Conservation (phyloP, 208 protist genomes). For the Leishmania amazonensis region DNA sequence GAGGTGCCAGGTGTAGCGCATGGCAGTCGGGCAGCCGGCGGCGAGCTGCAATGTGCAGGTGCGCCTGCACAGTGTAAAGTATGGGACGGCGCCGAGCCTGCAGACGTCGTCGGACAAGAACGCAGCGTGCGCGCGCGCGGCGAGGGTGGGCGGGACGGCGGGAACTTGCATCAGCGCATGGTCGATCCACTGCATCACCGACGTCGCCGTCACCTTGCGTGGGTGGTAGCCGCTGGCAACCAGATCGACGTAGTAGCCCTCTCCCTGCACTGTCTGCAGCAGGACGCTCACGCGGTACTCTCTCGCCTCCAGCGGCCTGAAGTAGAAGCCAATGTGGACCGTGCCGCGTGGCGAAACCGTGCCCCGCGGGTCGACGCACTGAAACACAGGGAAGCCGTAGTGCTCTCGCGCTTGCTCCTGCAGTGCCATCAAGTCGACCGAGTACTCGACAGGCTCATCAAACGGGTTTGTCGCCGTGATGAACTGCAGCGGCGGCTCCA, state of each 20-base stretch:
- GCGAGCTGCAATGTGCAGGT: slow-evolving; percentile 51
- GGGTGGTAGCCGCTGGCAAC: slow-evolving; percentile 84
- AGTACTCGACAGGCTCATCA: slow-evolving; percentile 59
- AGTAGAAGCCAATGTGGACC: slow-evolving; percentile 81
- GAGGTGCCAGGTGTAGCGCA: slow-evolving; percentile 32
- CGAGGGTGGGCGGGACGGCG: slow-evolving; percentile 22
- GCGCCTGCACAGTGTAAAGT: slow-evolving; percentile 83
- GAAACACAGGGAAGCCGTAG: slow-evolving; percentile 88
- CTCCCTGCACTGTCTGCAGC: slow-evolving; percentile 54
- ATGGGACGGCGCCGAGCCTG: slow-evolving; percentile 69
- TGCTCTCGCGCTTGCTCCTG: slow-evolving; percentile 50
- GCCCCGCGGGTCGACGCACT: slow-evolving; percentile 87
- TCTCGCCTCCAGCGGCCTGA: slow-evolving; percentile 86
- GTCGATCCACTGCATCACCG: slow-evolving; percentile 38
- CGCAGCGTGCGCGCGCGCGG: slow-evolving; percentile 37
- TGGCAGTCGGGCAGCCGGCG: slow-evolving; percentile 8
- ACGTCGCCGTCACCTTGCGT: slow-evolving; percentile 32
- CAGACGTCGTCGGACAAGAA: slow-evolving; percentile 75
- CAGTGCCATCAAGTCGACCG: slow-evolving; percentile 60
- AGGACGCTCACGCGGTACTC: slow-evolving; percentile 71
- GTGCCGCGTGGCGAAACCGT: slow-evolving; percentile 51
- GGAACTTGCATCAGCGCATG: slow-evolving; percentile 63
- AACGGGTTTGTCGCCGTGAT: slow-evolving; percentile 75
- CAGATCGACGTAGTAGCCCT: slow-evolving; percentile 78
- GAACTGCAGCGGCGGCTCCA: slow-evolving; percentile 85